A percentile compares a stretch with the other conserved stretches of the same genome.
Evolutionary conservation across 192 early-diverging fungal species (phyloP).

Genomic region (Dispira simplex): DNA sequence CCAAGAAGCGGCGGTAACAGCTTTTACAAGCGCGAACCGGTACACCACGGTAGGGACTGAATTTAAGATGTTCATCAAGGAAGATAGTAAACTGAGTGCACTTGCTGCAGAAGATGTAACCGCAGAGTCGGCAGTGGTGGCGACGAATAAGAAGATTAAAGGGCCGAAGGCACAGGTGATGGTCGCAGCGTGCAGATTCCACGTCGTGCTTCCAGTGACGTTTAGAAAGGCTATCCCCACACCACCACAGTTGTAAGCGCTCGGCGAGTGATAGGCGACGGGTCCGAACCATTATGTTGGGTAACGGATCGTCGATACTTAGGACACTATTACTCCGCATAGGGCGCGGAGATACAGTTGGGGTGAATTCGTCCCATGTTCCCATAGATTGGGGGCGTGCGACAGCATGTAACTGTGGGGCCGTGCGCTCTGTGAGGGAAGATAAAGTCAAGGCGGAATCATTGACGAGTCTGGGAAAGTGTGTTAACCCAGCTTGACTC

Average conservation of each 20-base stretch:
- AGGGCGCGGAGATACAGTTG: not conserved
- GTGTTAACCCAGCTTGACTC: too few relatives aligned
- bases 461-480: not conserved
- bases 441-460: not conserved
- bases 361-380: too few relatives aligned
- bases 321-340: not conserved
- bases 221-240: not conserved
- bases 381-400: too few relatives aligned
- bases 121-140: slow-evolving; percentile 11
- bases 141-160: not conserved
- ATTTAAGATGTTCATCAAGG: not conserved
- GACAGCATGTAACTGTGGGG: too few relatives aligned
- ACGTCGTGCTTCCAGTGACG: slow-evolving; percentile 8
- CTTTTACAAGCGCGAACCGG: slow-evolving; percentile 1
- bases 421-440: too few relatives aligned
- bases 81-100: slow-evolving; percentile 6
- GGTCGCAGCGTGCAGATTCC: slow-evolving; percentile 7
- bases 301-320: not conserved
- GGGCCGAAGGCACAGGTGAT: not conserved
- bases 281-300: not conserved
- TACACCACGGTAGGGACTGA: not conserved
- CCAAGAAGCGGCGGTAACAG: slow-evolving; percentile 6
- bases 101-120: slow-evolving; percentile 6
- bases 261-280: not conserved
- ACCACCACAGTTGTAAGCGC: not conserved